Conservation (phyloP, 2,329 filamentous ascomycete species). For the Podosphaera fusca region DNA sequence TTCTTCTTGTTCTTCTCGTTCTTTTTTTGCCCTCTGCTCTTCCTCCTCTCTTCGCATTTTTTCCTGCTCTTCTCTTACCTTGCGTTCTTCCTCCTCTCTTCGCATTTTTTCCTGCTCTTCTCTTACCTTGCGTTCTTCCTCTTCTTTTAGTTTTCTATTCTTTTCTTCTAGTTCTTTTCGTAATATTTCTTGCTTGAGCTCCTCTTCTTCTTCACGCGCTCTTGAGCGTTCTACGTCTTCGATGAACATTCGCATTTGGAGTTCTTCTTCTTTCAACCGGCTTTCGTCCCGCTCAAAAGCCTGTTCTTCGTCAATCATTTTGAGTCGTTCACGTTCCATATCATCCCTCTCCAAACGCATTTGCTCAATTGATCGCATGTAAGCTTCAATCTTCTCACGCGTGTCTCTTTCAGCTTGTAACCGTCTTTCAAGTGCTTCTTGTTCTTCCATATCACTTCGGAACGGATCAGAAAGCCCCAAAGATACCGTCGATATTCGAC, state of each 20-base stretch:
- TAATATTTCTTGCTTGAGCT: background rate
- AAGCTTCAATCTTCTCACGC: background rate
- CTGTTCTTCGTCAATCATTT: background rate
- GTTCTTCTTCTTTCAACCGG: slow-evolving; percentile 1
- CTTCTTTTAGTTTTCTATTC: background rate
- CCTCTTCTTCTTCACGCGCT: background rate
- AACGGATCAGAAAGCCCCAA: background rate
- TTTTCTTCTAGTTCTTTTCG: background rate
- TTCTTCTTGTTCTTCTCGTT: background rate
- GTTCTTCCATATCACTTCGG: background rate
- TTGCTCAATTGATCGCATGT: background rate
- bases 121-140: background rate
- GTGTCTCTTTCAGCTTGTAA: background rate
- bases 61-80: background rate
- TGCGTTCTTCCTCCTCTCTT: background rate
- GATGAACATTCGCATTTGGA: slow-evolving; percentile 1
- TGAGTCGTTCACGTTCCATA: background rate
- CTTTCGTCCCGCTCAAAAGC: background rate
- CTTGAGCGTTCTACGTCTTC: slow-evolving; percentile 1
- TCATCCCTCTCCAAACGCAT: slow-evolving; percentile 1
- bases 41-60: background rate
- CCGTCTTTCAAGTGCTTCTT: background rate
- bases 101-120: background rate
- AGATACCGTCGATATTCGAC: background rate
- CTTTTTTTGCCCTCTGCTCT: background rate